Conservation (phyloP, 169 alveolate genomes). For the Cryptosporidium xiaoi region DNA sequence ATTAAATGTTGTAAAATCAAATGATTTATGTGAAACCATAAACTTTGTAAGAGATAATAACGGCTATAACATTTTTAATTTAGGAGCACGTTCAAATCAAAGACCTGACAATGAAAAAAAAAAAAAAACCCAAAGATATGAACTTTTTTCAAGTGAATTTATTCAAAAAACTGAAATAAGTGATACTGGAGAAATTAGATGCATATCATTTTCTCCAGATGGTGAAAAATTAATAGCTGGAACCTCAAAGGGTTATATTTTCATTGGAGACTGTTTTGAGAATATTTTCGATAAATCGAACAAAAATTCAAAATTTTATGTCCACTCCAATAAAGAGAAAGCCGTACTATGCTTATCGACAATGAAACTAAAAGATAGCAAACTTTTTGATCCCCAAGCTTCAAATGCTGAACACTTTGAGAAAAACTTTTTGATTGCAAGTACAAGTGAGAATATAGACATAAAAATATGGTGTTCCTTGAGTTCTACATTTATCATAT, state of each 20-base stretch:
- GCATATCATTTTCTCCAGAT: slow-evolving; percentile 30
- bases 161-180: neutral
- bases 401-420: neutral
- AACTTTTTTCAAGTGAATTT: neutral
- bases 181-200: slow-evolving; percentile 12
- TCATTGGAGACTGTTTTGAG: neutral
- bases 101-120: neutral
- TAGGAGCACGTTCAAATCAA: neutral
- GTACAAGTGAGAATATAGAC: slow-evolving; percentile 44
- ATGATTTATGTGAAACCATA: neutral
- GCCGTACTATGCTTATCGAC: neutral
- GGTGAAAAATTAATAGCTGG: slow-evolving; percentile 18
- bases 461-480: slow-evolving; percentile 51
- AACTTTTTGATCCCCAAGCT: neutral
- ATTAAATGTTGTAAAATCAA: neutral
- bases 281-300: neutral
- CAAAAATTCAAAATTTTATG: neutral
- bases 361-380: neutral
- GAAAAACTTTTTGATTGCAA: slow-evolving; percentile 21
- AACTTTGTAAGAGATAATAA: neutral
- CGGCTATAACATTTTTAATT: neutral
- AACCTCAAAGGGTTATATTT: slow-evolving; percentile 51
- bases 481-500: slow-evolving; percentile 1
- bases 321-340: neutral
- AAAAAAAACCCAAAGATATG: neutral